A percentile compares a stretch with the other conserved stretches of the same genome.
These are phyloP conservation scores for Penicillium hesseltinei DNA, from an alignment of 2,329 filamentous ascomycete species.

Conservation along the genomic window DNA sequence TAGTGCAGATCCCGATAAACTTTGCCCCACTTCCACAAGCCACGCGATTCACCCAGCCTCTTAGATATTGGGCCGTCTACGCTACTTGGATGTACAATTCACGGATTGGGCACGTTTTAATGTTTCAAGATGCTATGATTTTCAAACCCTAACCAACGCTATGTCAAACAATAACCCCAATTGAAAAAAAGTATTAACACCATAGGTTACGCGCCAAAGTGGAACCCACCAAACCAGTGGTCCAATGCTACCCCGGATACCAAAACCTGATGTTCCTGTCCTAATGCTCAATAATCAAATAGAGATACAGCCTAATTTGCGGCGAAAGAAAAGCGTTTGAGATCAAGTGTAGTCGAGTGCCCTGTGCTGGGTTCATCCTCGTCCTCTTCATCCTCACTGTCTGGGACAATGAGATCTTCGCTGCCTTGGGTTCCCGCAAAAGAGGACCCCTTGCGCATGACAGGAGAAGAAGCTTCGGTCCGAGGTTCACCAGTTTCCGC, in stretches of 20 bases:
- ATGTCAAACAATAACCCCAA: constrained; percentile 3
- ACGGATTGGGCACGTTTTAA: not conserved
- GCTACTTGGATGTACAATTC: not conserved
- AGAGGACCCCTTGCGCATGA: not conserved
- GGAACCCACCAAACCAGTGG: constrained; percentile 5
- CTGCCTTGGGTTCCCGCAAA: constrained; percentile 40
- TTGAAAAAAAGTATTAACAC: not conserved
- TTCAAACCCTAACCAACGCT: constrained; percentile 7
- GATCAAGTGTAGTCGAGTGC: constrained; percentile 26
- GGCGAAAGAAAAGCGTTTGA: constrained; percentile 40
- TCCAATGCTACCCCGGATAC: constrained; percentile 10
- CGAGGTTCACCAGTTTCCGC: constrained; percentile 8
- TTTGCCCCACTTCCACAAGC: constrained; percentile 18
- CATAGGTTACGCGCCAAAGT: constrained; percentile 11
- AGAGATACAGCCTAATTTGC: constrained; percentile 22
- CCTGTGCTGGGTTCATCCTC: constrained; percentile 16
- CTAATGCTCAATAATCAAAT: constrained; percentile 15
- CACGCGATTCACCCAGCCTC: constrained; percentile 21
- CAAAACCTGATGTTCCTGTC: constrained; percentile 7
- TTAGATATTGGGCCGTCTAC: constrained; percentile 4
- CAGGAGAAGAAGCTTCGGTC: constrained; percentile 1
- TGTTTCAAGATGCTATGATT: not conserved
- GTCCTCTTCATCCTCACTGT: constrained; percentile 49
- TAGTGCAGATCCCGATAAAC: constrained; percentile 15
- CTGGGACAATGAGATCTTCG: constrained; percentile 52